Conservation (phyloP, 768 basidiomycete species). For the Phylloporus scabripes region DNA sequence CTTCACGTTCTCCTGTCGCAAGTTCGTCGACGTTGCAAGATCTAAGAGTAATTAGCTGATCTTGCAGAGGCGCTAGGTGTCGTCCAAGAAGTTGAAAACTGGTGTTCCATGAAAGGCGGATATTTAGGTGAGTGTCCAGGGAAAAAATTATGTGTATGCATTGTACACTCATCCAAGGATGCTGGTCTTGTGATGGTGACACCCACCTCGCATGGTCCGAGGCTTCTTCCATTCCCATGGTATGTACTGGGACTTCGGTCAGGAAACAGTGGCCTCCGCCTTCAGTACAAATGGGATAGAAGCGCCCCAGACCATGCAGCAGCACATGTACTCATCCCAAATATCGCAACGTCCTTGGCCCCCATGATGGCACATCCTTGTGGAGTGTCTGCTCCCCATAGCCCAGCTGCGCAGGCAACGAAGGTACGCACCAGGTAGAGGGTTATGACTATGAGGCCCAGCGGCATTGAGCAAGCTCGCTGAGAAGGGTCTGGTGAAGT, state of each 20-base stretch:
- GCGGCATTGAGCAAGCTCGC: neutral
- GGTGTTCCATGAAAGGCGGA: neutral
- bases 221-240: conserved; percentile 55
- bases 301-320: conserved; percentile 33
- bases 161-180: neutral
- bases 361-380: neutral
- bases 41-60: conserved; percentile 1
- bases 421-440: conserved; percentile 15
- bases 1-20: conserved; percentile 4
- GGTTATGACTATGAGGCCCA: neutral
- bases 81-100: conserved; percentile 5
- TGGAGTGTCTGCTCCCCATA: conserved; percentile 8
- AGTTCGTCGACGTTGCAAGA: neutral
- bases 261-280: conserved; percentile 28
- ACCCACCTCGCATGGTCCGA: conserved; percentile 33
- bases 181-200: conserved; percentile 24
- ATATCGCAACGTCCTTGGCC: conserved; percentile 15
- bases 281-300: conserved; percentile 35
- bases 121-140: conserved; percentile 3
- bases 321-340: conserved; percentile 20
- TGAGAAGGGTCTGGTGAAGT: neutral
- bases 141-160: neutral
- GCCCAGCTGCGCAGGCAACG: conserved; percentile 11
- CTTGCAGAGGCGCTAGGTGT: neutral
- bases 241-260: conserved; percentile 37